These are phyloP conservation scores for Dendrobium huoshanense DNA, from an alignment of 106 monocot species.

Conservation along the genomic window DNA sequence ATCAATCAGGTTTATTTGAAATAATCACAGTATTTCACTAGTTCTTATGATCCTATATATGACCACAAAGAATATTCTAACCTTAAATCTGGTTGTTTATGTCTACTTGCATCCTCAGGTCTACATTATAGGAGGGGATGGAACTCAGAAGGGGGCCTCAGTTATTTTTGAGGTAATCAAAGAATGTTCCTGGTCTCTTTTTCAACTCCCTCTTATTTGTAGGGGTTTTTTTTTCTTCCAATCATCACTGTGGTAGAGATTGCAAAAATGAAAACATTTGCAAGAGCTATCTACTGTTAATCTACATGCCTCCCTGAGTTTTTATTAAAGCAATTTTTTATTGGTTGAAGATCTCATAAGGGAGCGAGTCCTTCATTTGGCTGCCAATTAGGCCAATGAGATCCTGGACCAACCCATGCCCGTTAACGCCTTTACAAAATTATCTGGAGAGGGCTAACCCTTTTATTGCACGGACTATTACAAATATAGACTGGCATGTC, in stretches of 20 bases:
- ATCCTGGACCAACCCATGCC: no score
- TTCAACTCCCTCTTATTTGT: background rate
- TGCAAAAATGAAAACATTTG: no score
- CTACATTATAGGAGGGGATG: slow-evolving; percentile 92
- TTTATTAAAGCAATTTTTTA: background rate
- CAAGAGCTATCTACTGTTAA: no score
- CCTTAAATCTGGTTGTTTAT: background rate
- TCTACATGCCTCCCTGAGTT: background rate
- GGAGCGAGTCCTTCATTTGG: no score
- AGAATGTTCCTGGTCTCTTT: background rate
- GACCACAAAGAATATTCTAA: background rate
- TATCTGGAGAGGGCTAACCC: no score
- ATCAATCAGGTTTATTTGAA: slow-evolving; percentile 69
- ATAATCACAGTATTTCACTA: background rate
- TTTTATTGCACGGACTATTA: no score
- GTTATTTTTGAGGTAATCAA: slow-evolving; percentile 81
- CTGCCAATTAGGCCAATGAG: no score
- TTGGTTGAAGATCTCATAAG: background rate
- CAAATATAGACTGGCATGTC: no score
- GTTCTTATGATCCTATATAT: background rate
- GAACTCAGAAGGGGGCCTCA: slow-evolving; percentile 90
- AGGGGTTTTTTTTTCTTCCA: background rate
- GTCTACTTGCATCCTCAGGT: slow-evolving; percentile 35
- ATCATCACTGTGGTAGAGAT: background rate
- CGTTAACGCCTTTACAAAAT: no score